Conservation (phyloP, 1,284 basidiomycete species). For the Tylopilus orsonianus region DNA sequence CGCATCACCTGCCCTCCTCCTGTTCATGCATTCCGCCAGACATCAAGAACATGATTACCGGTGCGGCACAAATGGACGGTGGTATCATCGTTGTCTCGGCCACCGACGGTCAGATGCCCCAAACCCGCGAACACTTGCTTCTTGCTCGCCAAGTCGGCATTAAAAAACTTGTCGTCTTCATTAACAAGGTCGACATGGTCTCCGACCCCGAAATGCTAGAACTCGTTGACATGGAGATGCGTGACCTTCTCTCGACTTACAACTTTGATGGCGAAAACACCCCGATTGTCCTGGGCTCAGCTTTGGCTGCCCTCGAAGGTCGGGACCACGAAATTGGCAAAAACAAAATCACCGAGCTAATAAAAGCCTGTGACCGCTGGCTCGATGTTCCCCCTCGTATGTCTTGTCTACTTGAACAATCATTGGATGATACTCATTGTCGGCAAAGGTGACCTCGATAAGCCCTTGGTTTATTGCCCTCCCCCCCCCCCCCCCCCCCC, state of each 20-base stretch:
- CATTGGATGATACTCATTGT: not conserved
- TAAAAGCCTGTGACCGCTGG: slow-evolving; percentile 92
- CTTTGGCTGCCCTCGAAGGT: slow-evolving; percentile 92
- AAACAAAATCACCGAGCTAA: slow-evolving; percentile 82
- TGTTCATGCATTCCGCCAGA: slow-evolving; percentile 44
- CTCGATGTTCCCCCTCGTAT: slow-evolving; percentile 89
- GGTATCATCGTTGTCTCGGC: slow-evolving; percentile 98
- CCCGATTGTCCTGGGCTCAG: slow-evolving; percentile 96
- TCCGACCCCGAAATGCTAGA: slow-evolving; percentile 98
- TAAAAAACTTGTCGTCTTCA: slow-evolving; percentile 98
- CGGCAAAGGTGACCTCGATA: slow-evolving; percentile 84
- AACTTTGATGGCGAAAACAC: slow-evolving; percentile 98
- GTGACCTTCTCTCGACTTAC: slow-evolving; percentile 91
- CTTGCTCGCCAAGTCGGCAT: slow-evolving; percentile 98
- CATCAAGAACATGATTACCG: slow-evolving; percentile 99
- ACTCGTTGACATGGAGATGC: slow-evolving; percentile 99
- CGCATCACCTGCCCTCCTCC: not conserved
- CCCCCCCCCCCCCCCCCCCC: no score
- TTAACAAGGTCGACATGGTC: slow-evolving; percentile 99
- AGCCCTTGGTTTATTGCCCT: no score
- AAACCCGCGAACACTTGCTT: slow-evolving; percentile 97
- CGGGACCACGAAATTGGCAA: slow-evolving; percentile 78
- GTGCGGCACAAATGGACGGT: slow-evolving; percentile 98
- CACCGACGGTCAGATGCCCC: slow-evolving; percentile 99
- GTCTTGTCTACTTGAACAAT: slow-evolving; percentile 29